phyloP scores from a whole-genome alignment of 2,329 filamentous ascomycete species.

The Stachybotrys chartarum region DNA sequence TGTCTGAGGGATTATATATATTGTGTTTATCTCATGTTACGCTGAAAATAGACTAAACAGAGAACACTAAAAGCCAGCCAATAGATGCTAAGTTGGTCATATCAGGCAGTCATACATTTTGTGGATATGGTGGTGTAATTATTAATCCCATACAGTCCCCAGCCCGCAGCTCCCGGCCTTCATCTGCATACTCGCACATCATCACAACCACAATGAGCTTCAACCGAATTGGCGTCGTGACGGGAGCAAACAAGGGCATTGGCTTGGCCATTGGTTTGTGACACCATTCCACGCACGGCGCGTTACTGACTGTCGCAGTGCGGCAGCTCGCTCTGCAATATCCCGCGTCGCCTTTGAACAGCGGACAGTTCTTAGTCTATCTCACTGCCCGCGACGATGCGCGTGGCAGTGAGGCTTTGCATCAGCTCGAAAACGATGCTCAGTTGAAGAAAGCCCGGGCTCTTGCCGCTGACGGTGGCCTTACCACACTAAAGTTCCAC shows the following conservation, averaged over 20 bases:
- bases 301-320: neutral
- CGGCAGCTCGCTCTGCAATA: slow-evolving; percentile 1
- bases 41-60: too few species aligned
- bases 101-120: neutral
- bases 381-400: neutral
- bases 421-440: neutral
- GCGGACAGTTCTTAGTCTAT: neutral
- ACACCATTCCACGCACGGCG: neutral
- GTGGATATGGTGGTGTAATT: neutral
- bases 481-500: neutral
- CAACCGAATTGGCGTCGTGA: neutral
- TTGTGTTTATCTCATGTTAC: too few species aligned
- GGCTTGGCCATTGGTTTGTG: neutral
- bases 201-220: neutral
- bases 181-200: too few species aligned
- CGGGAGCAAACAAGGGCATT: slow-evolving; percentile 1
- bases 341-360: neutral
- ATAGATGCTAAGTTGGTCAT: neutral
- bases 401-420: neutral
- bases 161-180: neutral
- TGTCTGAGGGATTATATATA: too few species aligned
- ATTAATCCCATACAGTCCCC: neutral
- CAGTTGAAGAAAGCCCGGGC: neutral
- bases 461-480: neutral
- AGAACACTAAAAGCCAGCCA: neutral